Evolutionary conservation across 176 grass and related monocot species (phyloP), one percentile per base, ranked within the genome.

Genomic region (Oryza nivara): DNA sequence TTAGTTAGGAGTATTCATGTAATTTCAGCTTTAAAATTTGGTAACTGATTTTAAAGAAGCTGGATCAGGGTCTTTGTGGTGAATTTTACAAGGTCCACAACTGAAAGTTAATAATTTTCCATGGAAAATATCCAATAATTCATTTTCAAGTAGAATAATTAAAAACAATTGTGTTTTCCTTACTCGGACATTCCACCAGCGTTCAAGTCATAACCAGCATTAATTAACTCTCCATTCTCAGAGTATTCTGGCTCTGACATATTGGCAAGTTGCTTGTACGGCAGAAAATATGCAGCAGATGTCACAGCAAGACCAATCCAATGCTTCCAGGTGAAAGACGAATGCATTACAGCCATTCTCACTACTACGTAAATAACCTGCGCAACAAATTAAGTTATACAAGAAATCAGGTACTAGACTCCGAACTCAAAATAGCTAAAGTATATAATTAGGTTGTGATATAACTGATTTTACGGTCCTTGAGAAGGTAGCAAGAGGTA

Each of bases 251-350:
- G 88, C 28, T 88, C 92, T 67, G 96, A 86, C 96, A 99, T 99
- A 87, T 75, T 88, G 12, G 89, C 81, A 3, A 99, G 96, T 94
- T 99, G 96, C 80, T 90, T 90, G 86, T 99, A 96, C 73, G 93
- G 65, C 68, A 96, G 45, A 67, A 89, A 89, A 88, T 99, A 99
- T 23, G 83, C 91, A 45, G 79, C 79, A 28, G 91, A 99, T 67
- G 96, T 99, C 9, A 96, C 44, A 72, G 78, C 30, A 72, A 99
- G 88, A 65, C 96, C 96, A 90, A 96, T 80, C 96, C 89, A 99
- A 79, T 99, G 93, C 89, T 96, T 99, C 96, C 93, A 99, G 71
- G 93, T 89, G 84, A 99, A 99, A 51, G 88, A 96, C 15, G 96
- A 94, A 80, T 96, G 70, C 93, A 99, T 92, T 80, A 96, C 84